Conservation (phyloP, 176 grass and related monocot genomes). For the Panicum miliaceum region DNA sequence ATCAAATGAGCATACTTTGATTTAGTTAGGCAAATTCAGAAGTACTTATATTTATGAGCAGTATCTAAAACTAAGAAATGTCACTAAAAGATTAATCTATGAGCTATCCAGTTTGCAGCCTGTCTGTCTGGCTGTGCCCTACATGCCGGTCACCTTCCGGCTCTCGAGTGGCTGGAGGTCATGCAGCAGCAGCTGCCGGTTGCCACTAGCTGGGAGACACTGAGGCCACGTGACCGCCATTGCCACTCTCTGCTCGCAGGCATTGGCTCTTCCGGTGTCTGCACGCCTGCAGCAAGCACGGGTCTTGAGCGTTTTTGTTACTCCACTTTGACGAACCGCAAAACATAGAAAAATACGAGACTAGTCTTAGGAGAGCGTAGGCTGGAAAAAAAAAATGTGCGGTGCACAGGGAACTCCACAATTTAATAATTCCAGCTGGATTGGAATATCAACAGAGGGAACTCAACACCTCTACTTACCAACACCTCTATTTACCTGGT, state of each 20-base stretch:
- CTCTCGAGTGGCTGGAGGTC: conserved; percentile 27
- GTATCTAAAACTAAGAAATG: neutral
- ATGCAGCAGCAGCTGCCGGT: neutral
- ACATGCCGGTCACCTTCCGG: conserved; percentile 8
- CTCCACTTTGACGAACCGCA: too few species aligned
- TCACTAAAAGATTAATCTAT: neutral
- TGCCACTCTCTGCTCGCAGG: neutral
- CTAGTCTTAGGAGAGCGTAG: too few species aligned
- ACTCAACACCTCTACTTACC: too few species aligned
- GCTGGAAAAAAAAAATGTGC: too few species aligned
- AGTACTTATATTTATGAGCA: too few species aligned
- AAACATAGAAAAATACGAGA: too few species aligned
- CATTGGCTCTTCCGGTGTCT: conserved; percentile 2
- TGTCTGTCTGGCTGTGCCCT: neutral
- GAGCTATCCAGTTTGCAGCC: neutral
- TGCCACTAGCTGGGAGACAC: neutral
- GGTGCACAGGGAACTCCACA: too few species aligned
- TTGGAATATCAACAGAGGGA: too few species aligned
- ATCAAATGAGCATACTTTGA: too few species aligned
- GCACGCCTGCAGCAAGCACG: neutral
- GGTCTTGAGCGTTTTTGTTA: neutral
- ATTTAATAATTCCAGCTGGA: too few species aligned
- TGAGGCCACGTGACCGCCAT: conserved; percentile 7
- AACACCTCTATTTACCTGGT: too few species aligned
- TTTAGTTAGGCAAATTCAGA: too few species aligned